A percentile compares a stretch with the other conserved stretches of the same genome.
phyloP scores from a whole-genome alignment of 176 grass and related monocot genomes.

The Aegilops speltoides region DNA sequence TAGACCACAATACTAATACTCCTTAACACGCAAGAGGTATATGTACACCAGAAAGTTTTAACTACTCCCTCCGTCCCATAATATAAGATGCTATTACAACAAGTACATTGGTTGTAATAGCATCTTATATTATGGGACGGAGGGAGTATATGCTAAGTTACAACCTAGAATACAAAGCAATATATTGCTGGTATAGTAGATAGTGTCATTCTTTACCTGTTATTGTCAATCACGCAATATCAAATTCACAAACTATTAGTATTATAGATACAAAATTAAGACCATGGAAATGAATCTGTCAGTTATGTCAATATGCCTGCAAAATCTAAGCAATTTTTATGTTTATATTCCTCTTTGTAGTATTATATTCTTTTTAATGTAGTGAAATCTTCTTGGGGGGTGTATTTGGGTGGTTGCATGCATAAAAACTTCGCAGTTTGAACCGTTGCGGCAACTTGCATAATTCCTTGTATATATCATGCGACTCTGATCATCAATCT shows the following conservation, averaged over 20 bases:
- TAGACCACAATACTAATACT: too few species aligned
- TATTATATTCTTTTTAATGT: too few species aligned
- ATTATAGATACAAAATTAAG: neutral
- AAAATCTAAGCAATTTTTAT: conserved; percentile 8
- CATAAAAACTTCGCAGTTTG: neutral
- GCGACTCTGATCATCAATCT: neutral
- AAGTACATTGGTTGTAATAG: too few species aligned
- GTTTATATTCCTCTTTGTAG: neutral
- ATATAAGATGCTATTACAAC: too few species aligned
- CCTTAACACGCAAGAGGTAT: neutral
- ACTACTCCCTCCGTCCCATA: neutral
- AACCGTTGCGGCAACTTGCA: neutral
- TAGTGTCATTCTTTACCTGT: neutral
- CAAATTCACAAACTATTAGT: neutral
- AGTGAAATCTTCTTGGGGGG: too few species aligned
- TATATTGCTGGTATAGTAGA: neutral
- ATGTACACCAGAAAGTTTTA: neutral
- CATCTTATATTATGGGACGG: too few species aligned
- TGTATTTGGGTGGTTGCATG: neutral
- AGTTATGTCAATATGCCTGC: neutral
- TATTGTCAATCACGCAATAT: neutral
- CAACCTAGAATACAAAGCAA: neutral
- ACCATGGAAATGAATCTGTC: neutral
- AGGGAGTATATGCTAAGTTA: neutral
- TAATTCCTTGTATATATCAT: neutral